Base-by-base conservation (phyloP, 106 monocot species). In the Posidonia australis region DNA sequence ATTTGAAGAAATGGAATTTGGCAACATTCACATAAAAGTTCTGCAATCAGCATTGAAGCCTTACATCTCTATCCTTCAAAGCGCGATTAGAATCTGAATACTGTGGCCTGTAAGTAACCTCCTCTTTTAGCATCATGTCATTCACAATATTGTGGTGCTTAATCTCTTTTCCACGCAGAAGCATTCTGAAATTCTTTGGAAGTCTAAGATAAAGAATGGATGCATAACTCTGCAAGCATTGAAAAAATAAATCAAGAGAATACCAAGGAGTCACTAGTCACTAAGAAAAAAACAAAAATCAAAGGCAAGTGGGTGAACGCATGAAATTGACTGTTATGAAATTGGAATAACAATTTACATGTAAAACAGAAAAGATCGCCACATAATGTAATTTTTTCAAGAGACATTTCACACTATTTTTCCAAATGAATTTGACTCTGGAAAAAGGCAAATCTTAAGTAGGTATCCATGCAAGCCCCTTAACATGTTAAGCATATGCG, bases 151-250 rank as follows among this genome's bases (percentile, higher is more conserved):
- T 87, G 66, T 96, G 96, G 54, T 87, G 86, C 32, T 79, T 76
- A 65, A 96, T 79, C 49, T 87, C 87, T 65, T 90, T 82, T 1
- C 90, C 96, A 62, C 90, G 86, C 5, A 96, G 63, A 72, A 90
- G 78, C 76, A 96, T 90, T 82, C 68, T 83, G 53, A 96, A 96
- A 7, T 42, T 54, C 36, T 13, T 48, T 27, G 96, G 96, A 49
- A 90, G 76, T 54, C 84, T 75, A 52, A 96, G 90, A 66, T 96
- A 96, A 17, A 96, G 84, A 77, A 96, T 96, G 31, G 96, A 87
- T 36, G 87, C 90, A 77, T 96, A 96, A 67, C 94, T 96, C 94
- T 86, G 80, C 66, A 79, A n/a, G 59, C 20, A 62, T 25, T 24
- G 31, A 64, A 54, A 46, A 31, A 46, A 42, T 23, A 13, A 25